phyloP scores from a whole-genome alignment of 441 rosid genomes.

The Croton setiger region DNA sequence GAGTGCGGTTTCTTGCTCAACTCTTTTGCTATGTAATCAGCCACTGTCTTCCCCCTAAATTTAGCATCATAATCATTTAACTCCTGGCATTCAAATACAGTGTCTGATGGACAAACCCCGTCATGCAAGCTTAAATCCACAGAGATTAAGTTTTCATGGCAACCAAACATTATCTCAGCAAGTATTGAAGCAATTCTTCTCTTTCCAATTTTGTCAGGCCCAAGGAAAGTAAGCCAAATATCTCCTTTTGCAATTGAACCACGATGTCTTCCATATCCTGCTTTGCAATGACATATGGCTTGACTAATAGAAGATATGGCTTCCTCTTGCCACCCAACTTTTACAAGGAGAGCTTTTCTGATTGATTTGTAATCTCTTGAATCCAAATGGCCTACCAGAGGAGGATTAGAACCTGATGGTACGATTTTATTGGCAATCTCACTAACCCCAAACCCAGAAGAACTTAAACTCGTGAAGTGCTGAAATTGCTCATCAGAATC shows the following conservation, averaged over 20 bases:
- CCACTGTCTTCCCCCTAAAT: slow-evolving; percentile 52
- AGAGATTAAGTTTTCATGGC: slow-evolving; percentile 39
- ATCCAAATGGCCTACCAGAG: slow-evolving; percentile 22
- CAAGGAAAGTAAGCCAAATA: slow-evolving; percentile 74
- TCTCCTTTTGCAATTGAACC: slow-evolving; percentile 34
- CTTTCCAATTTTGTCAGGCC: slow-evolving; percentile 70
- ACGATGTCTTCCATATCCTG: slow-evolving; percentile 22
- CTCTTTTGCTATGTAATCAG: slow-evolving; percentile 56
- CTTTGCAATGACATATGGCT: slow-evolving; percentile 39
- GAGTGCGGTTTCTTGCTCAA: slow-evolving; percentile 47
- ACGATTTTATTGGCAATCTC: slow-evolving; percentile 29
- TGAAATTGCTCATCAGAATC: slow-evolving; percentile 23
- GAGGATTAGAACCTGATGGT: slow-evolving; percentile 31
- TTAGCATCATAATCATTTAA: slow-evolving; percentile 30
- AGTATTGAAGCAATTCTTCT: slow-evolving; percentile 61
- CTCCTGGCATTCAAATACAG: slow-evolving; percentile 26
- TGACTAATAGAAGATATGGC: slow-evolving; percentile 48
- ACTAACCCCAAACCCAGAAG: slow-evolving; percentile 23
- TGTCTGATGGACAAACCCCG: slow-evolving; percentile 16
- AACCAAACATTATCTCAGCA: slow-evolving; percentile 50
- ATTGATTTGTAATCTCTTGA: slow-evolving; percentile 49
- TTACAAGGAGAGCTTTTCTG: slow-evolving; percentile 43
- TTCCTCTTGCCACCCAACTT: slow-evolving; percentile 63
- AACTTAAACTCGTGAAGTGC: slow-evolving; percentile 22
- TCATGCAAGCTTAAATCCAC: slow-evolving; percentile 52